Base-by-base conservation (phyloP, 2,329 filamentous ascomycete genomes). In the Alternaria sp. region DNA sequence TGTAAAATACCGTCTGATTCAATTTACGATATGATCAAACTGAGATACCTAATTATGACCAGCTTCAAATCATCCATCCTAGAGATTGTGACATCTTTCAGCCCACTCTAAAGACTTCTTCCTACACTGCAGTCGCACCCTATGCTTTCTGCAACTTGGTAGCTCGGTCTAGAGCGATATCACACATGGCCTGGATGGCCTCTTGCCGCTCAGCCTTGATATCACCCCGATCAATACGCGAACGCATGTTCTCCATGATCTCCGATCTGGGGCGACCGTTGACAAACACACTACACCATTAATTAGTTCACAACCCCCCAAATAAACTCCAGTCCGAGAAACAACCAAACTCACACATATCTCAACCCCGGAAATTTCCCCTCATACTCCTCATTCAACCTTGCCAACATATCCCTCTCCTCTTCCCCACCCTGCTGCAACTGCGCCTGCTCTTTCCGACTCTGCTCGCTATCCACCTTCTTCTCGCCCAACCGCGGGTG, bases 111-210 rank as follows among this genome's bases (percentile, higher is more conserved):
- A 4, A 36, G 17, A 11, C 19, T 23, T 3, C 0, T 30, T 32
- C 19, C 13, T 6, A 15, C 1, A 8, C 8, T 6, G n/a, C 2
- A 51, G 12, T 23, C 17, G 7, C 49, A 25, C 5, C 1, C 15
- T 46, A 44, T 46, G 56, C 66, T 5, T 62, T 61, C 15, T 73
- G 66, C 10, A 79, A 64, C 79, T 93, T 96, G 30, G 80, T 78
- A 1, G 90, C 92, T 52, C 94, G 87, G 74, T 97, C 93, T 55
- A 88, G 87, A 28, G 94, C 94, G 75, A 97, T 97, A 72, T 93
- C 91, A 74, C 93, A 93, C 92, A 97, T 97, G 44, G 94, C 93
- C 85, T 91, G 85, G 53, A 97, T 90, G 6, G 88, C 92, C 69
- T 91, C 91, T 59, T 83, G 78, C 65, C 93, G 87, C 81, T 97